Evolutionary conservation across 2,329 filamentous ascomycete genomes (phyloP).

Genomic region (Ilyonectria mors-panacis): DNA sequence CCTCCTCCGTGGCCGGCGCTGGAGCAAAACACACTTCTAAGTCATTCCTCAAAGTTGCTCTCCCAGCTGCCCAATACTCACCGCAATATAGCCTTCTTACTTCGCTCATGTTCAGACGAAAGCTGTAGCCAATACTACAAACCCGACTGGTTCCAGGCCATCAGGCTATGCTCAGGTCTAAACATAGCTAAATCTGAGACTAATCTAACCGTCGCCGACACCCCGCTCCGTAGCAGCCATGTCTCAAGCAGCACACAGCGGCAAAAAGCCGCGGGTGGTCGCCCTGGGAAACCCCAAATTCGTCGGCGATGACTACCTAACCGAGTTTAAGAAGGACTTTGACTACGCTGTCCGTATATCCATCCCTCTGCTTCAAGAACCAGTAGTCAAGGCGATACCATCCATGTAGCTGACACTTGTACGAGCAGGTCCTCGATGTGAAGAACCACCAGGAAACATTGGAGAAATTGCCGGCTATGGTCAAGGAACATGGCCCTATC

Average conservation of each 20-base stretch:
- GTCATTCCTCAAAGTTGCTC: too few species aligned
- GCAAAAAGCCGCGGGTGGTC: conserved; percentile 57
- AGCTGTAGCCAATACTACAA: too few species aligned
- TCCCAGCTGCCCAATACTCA: too few species aligned
- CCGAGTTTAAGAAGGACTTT: conserved; percentile 56
- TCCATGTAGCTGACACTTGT: conserved; percentile 2
- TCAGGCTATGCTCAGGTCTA: too few species aligned
- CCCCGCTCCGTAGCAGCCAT: conserved; percentile 12
- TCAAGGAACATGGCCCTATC: conserved; percentile 57
- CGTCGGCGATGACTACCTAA: conserved; percentile 57
- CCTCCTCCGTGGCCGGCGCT: too few species aligned
- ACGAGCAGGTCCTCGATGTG: conserved; percentile 50
- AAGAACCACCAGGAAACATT: conserved; percentile 55
- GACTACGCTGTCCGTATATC: conserved; percentile 52
- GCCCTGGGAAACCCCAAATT: conserved; percentile 58
- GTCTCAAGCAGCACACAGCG: not conserved
- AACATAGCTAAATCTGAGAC: too few species aligned
- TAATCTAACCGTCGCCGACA: too few species aligned
- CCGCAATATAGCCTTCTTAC: too few species aligned
- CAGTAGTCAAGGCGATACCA: not conserved
- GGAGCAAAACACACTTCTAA: too few species aligned
- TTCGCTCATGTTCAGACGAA: too few species aligned
- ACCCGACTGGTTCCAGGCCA: too few species aligned
- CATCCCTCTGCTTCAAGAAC: too few species aligned
- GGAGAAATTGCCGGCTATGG: conserved; percentile 53